Percentiles rank a stretch among this genome's conserved stretches.
phyloP scores from a whole-genome alignment of 352 stramenopile genomes.

The Phytophthora nicotianae region DNA sequence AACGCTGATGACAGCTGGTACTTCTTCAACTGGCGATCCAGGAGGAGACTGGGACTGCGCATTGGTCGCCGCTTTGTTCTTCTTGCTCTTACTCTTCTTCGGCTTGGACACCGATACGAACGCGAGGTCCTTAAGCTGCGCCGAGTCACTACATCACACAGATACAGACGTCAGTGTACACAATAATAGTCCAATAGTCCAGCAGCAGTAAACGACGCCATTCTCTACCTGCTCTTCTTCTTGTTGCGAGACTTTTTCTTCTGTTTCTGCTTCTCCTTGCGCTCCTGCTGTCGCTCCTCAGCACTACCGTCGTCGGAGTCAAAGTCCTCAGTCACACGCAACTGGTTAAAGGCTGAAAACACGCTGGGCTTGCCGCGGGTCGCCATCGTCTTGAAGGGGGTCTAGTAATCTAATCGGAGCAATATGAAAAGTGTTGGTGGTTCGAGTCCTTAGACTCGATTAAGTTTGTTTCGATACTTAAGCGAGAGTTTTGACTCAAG shows the following conservation, averaged over 20 bases:
- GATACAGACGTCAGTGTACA: conserved; percentile 2
- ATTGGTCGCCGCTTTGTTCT: conserved; percentile 27
- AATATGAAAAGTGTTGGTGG: conserved; percentile 34
- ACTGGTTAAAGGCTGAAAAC: conserved; percentile 69
- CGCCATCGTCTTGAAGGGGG: conserved; percentile 33
- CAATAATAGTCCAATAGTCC: too few species aligned
- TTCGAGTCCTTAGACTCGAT: conserved; percentile 5
- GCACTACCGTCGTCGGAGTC: conserved; percentile 54
- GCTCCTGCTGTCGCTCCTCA: conserved; percentile 59
- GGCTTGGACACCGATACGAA: conserved; percentile 65
- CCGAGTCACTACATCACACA: conserved; percentile 49
- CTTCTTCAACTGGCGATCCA: conserved; percentile 24
- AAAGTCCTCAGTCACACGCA: conserved; percentile 45
- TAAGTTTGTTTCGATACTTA: conserved; percentile 7
- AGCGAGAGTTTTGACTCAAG: background rate
- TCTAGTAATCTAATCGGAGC: conserved; percentile 6
- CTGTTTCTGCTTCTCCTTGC: conserved; percentile 65
- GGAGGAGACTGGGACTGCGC: conserved; percentile 9
- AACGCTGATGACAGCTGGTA: background rate
- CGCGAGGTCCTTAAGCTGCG: conserved; percentile 72
- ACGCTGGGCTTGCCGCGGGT: conserved; percentile 67
- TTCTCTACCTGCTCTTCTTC: conserved; percentile 69
- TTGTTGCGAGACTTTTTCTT: conserved; percentile 79
- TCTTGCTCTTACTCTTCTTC: conserved; percentile 73
- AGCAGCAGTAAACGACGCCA: background rate